These are phyloP conservation scores for Tolypocladium inflatum DNA, from an alignment of 2,329 filamentous ascomycete genomes.

Conservation along the genomic window DNA sequence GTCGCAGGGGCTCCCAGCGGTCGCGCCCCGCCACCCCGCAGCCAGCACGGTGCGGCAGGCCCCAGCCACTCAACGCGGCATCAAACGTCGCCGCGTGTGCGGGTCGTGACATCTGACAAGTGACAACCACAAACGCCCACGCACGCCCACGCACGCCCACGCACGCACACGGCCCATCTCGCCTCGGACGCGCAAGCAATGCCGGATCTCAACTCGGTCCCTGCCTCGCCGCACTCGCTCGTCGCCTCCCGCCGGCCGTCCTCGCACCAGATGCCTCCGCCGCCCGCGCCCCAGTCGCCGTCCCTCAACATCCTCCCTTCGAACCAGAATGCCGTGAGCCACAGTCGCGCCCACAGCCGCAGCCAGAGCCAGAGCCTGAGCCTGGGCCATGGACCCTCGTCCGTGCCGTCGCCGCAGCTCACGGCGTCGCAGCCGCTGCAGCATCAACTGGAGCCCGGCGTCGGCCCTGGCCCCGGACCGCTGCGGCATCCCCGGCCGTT, in stretches of 20 bases:
- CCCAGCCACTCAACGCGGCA: neutral
- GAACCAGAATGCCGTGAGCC: slow-evolving; percentile 40
- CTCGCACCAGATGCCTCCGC: slow-evolving; percentile 32
- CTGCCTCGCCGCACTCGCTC: slow-evolving; percentile 37
- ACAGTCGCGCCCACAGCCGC: slow-evolving; percentile 5
- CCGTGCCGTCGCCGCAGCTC: slow-evolving; percentile 15
- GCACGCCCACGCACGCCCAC: no score
- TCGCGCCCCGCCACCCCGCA: neutral
- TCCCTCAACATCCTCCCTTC: slow-evolving; percentile 49
- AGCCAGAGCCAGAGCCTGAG: slow-evolving; percentile 6
- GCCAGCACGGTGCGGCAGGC: neutral
- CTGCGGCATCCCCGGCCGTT: slow-evolving; percentile 79
- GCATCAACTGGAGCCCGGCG: slow-evolving; percentile 26
- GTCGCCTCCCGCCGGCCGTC: slow-evolving; percentile 33
- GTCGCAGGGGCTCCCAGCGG: neutral
- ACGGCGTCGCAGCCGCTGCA: slow-evolving; percentile 13
- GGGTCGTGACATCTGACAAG: neutral
- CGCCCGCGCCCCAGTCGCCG: slow-evolving; percentile 26
- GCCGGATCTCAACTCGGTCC: slow-evolving; percentile 48
- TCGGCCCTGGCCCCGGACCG: slow-evolving; percentile 56
- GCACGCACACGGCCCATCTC: neutral
- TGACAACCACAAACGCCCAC: neutral
- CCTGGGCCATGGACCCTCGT: slow-evolving; percentile 16
- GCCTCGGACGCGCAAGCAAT: slow-evolving; percentile 17
- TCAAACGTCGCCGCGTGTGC: neutral